phyloP scores from a whole-genome alignment of 2,329 filamentous ascomycete genomes.

The Didymella lethalis region DNA sequence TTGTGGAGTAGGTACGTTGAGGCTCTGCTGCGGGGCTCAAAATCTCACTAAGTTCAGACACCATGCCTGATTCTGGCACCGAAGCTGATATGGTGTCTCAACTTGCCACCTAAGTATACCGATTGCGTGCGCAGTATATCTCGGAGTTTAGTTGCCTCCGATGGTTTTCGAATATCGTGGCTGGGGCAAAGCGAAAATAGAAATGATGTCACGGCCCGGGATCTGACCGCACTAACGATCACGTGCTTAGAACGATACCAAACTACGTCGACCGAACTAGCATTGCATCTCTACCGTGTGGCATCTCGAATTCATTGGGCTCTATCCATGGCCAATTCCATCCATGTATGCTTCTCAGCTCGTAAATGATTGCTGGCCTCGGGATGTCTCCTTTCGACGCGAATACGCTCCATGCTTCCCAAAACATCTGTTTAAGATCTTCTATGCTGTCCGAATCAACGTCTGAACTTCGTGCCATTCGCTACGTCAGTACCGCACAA shows the following conservation, averaged over 20 bases:
- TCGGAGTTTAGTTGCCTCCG: background rate
- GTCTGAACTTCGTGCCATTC: background rate
- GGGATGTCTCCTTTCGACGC: too few relatives aligned
- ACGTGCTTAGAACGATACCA: background rate
- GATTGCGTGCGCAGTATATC: background rate
- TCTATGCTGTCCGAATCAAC: background rate
- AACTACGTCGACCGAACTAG: background rate
- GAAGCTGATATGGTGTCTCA: background rate
- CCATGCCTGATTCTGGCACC: constrained; percentile 2
- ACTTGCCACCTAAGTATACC: background rate
- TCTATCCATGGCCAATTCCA: too few relatives aligned
- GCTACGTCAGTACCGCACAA: background rate
- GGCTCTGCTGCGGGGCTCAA: constrained; percentile 23
- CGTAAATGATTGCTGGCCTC: background rate
- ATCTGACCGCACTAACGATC: background rate
- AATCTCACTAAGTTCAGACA: constrained; percentile 4
- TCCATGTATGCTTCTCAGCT: background rate
- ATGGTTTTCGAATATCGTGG: background rate
- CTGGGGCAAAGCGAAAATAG: background rate
- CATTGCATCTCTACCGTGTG: background rate
- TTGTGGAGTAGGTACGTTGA: constrained; percentile 19
- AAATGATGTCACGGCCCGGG: background rate
- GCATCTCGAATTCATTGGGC: background rate
- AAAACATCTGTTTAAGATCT: background rate
- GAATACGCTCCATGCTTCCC: background rate